Base-by-base conservation (phyloP, 1,284 basidiomycete species). In the Ganoderma resinaceum region DNA sequence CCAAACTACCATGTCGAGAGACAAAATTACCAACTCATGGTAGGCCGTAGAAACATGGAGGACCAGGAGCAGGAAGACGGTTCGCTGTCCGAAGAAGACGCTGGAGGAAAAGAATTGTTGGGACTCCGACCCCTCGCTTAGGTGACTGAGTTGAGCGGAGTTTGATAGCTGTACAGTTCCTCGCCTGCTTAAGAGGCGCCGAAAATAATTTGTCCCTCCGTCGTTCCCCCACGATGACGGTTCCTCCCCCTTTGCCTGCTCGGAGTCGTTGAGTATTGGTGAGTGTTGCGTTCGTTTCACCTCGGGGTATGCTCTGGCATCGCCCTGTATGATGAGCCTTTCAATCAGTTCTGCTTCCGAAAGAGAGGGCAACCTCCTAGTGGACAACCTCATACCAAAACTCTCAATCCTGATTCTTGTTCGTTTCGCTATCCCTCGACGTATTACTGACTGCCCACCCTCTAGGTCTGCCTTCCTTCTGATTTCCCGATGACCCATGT, bases 261-360 rank as follows among this genome's bases (percentile, higher is more conserved):
- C n/a, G n/a, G n/a, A n/a, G n/a, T n/a, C 67, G n/a, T 59, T 23
- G 35, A 62, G 40, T 18, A n/a, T 20, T 66, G 76, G 80, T 82
- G 71, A 80, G 70, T 74, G 49, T 61, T 8, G 31, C 61, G 62
- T 55, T 31, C 59, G 33, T 20, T 6, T 11, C 53, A 62, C 59
- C 37, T 14, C 31, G 9, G n/a, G 63, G 31, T 55, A 43, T 43
- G 9, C 16, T 42, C 14, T 9, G 37, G 58, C 37, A n/a, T 57
- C n/a, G n/a, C 9, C 73, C 61, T 75, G 80, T 79, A 75, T 86
- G 88, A 91, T 90, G 89, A 87, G 79, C 75, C 71, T 65, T 79
- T 78, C 75, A 82, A 80, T 91, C 90, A 92, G 90, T 92, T 92
- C 90, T 92, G 90, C 90, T 92, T 91, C 90, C 90, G 90, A 91